Percentiles rank a stretch among this genome's conserved stretches.
phyloP scores from a whole-genome alignment of 225 moss, liverwort and hornwort species.

The Neckera pumila region DNA sequence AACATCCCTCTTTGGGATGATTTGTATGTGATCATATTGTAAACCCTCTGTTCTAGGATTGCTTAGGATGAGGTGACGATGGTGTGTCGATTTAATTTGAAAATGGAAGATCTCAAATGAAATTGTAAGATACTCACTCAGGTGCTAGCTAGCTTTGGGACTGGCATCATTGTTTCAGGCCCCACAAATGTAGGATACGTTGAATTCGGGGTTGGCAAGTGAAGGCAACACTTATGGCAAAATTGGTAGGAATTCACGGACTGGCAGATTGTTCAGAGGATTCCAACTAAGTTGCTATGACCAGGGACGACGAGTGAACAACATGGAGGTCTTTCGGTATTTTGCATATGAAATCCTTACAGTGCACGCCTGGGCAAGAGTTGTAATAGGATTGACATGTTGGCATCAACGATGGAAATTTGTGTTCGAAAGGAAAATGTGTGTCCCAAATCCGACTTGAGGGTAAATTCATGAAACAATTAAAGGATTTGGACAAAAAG shows the following conservation, averaged over 20 bases:
- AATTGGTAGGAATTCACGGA: not conserved
- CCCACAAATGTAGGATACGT: not conserved
- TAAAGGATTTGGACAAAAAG: too few relatives aligned
- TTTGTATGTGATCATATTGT: not conserved
- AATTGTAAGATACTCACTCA: not conserved
- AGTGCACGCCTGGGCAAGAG: too few relatives aligned
- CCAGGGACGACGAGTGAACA: not conserved
- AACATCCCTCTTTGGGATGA: not conserved
- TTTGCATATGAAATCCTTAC: not conserved
- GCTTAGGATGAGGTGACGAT: not conserved
- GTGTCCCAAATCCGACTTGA: too few relatives aligned
- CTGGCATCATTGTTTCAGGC: not conserved
- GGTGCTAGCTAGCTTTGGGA: not conserved
- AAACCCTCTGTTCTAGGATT: not conserved
- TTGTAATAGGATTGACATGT: too few relatives aligned
- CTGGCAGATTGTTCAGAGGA: not conserved
- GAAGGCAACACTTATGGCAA: not conserved
- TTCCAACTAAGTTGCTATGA: too few relatives aligned
- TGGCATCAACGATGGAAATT: too few relatives aligned
- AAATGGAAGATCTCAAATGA: not conserved
- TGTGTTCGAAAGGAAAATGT: too few relatives aligned
- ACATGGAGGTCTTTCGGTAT: not conserved
- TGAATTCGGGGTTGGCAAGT: not conserved
- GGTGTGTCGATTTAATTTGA: not conserved
- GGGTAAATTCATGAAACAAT: too few relatives aligned